Evolutionary conservation across 2,329 filamentous ascomycete genomes (phyloP).

Genomic region (Alternaria viburni): DNA sequence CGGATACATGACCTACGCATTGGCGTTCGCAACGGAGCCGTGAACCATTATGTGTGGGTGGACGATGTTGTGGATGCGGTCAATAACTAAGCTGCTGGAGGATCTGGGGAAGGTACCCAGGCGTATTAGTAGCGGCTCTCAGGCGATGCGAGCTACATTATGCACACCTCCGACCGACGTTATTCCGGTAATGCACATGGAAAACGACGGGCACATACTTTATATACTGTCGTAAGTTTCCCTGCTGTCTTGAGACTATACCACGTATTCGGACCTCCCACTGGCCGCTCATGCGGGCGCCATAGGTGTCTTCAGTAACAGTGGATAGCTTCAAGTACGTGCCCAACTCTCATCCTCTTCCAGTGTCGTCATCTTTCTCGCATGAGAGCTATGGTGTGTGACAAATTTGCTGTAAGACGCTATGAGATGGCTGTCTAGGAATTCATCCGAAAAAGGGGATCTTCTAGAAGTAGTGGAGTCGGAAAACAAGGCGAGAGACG

Average conservation of each 20-base stretch:
- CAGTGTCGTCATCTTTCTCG: background rate
- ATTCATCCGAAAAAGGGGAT: background rate
- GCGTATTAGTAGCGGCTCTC: background rate
- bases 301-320: background rate
- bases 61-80: background rate
- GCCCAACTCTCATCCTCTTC: background rate
- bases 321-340: background rate
- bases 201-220: background rate
- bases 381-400: background rate
- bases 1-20: background rate
- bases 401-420: background rate
- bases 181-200: constrained; percentile 3
- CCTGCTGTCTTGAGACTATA: background rate
- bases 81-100: background rate
- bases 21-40: background rate
- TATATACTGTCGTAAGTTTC: background rate
- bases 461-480: constrained; percentile 9
- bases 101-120: constrained; percentile 1
- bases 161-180: constrained; percentile 2
- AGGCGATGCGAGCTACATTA: constrained; percentile 1
- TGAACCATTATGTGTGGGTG: background rate
- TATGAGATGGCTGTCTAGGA: background rate
- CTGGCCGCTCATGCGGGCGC: background rate
- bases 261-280: background rate
- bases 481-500: background rate